Evolutionary conservation across 1,284 basidiomycete species (phyloP).

Genomic region (Sphagnurus paluster): DNA sequence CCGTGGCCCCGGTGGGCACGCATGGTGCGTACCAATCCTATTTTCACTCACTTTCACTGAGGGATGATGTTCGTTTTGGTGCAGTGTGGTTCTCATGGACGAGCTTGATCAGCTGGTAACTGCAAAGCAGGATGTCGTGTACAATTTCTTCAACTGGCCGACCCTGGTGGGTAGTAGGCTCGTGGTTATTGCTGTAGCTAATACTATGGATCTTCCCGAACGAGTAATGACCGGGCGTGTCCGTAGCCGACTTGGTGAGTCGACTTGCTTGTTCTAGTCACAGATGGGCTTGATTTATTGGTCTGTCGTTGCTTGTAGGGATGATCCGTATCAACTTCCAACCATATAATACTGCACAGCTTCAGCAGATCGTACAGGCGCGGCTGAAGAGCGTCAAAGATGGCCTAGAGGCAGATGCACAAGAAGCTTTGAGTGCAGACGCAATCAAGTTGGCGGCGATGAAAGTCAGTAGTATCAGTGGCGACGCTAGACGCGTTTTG

Average conservation of each 20-base stretch:
- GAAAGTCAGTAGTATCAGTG: slow-evolving; percentile 90
- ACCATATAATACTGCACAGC: slow-evolving; percentile 82
- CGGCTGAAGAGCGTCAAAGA: slow-evolving; percentile 66
- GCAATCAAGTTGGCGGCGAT: slow-evolving; percentile 90
- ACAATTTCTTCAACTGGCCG: slow-evolving; percentile 99
- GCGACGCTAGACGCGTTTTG: slow-evolving; percentile 91
- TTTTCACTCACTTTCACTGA: background rate
- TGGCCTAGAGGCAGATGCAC: slow-evolving; percentile 38
- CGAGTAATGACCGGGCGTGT: slow-evolving; percentile 91
- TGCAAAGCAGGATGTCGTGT: slow-evolving; percentile 95
- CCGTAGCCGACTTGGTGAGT: slow-evolving; percentile 83
- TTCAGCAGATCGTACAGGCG: slow-evolving; percentile 86
- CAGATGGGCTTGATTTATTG: too few species aligned
- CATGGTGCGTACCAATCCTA: slow-evolving; percentile 50
- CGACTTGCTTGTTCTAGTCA: background rate
- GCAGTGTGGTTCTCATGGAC: slow-evolving; percentile 95
- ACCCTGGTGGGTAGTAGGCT: slow-evolving; percentile 84
- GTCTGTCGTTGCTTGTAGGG: slow-evolving; percentile 47
- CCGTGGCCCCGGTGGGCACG: slow-evolving; percentile 64
- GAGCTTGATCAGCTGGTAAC: slow-evolving; percentile 97
- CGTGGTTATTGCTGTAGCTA: slow-evolving; percentile 96
- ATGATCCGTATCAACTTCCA: slow-evolving; percentile 95
- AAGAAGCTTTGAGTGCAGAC: slow-evolving; percentile 69
- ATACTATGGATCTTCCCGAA: slow-evolving; percentile 98
- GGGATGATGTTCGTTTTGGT: background rate